Evolutionary conservation across 2,329 filamentous ascomycete genomes (phyloP).

Genomic region (Daldinia sp.): DNA sequence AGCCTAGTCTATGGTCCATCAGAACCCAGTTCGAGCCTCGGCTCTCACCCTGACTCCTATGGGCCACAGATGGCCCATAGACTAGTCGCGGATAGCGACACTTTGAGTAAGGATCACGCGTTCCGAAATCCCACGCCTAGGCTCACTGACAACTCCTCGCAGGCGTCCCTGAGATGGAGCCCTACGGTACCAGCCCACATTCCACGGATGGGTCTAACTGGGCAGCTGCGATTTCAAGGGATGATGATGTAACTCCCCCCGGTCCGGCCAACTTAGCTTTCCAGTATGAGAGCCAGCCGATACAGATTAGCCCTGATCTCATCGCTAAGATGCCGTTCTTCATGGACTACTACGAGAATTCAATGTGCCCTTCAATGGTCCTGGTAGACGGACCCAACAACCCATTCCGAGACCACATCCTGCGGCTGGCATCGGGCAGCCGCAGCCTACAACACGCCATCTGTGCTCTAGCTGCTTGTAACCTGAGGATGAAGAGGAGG

Average conservation of each 20-base stretch:
- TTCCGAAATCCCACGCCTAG: conserved; percentile 38
- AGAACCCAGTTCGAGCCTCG: conserved; percentile 67
- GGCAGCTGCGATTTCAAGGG: conserved; percentile 54
- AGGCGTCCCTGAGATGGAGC: conserved; percentile 62
- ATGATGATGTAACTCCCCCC: conserved; percentile 55
- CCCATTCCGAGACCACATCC: conserved; percentile 84
- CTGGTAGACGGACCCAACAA: conserved; percentile 87
- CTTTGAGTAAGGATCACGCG: conserved; percentile 59
- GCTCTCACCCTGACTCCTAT: conserved; percentile 66
- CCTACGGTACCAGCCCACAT: conserved; percentile 60
- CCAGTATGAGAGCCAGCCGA: conserved; percentile 54
- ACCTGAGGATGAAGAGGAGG: conserved; percentile 83
- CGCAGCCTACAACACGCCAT: conserved; percentile 91
- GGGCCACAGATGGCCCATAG: conserved; percentile 63
- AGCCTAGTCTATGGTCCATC: conserved; percentile 68
- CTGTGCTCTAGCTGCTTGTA: conserved; percentile 87
- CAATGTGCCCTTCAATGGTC: conserved; percentile 90
- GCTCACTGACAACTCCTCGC: conserved; percentile 46
- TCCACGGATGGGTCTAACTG: conserved; percentile 57
- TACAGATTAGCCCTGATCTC: conserved; percentile 67
- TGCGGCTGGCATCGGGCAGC: conserved; percentile 79
- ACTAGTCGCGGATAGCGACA: conserved; percentile 63
- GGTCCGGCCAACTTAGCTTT: conserved; percentile 59
- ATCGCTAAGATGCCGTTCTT: conserved; percentile 85
- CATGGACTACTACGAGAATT: conserved; percentile 92